Evolutionary conservation across 2,329 filamentous ascomycete species (phyloP).

Genomic region (Penicillium sp.): DNA sequence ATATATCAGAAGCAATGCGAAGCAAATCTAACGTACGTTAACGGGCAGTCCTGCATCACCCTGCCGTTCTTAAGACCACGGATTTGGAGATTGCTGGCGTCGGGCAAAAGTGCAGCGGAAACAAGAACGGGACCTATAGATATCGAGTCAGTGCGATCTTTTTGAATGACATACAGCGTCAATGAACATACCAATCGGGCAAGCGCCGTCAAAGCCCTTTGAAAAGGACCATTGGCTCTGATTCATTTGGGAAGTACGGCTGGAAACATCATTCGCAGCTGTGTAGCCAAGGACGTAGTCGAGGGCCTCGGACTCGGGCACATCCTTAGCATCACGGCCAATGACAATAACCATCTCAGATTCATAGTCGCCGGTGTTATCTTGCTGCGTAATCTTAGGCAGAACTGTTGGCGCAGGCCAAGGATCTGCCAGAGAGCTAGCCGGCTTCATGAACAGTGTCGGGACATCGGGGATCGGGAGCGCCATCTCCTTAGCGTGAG

Average conservation of each 20-base stretch:
- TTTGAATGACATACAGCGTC: not conserved
- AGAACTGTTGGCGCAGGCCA: constrained; percentile 51
- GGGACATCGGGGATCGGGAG: constrained; percentile 54
- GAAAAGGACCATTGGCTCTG: constrained; percentile 58
- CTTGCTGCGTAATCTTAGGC: constrained; percentile 52
- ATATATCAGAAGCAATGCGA: not conserved
- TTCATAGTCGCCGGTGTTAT: constrained; percentile 59
- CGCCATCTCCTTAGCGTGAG: constrained; percentile 52
- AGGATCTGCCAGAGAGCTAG: constrained; percentile 53
- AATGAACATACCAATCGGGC: constrained; percentile 45
- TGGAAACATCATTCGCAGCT: constrained; percentile 61
- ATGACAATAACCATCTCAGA: constrained; percentile 59
- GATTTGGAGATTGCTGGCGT: constrained; percentile 33
- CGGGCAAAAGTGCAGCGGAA: constrained; percentile 33
- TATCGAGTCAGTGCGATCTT: not conserved
- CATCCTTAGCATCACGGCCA: constrained; percentile 52
- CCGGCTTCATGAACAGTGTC: constrained; percentile 59
- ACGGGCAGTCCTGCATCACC: constrained; percentile 49
- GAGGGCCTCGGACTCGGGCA: constrained; percentile 54
- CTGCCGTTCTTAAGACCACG: constrained; percentile 48
- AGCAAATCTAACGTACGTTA: constrained; percentile 33
- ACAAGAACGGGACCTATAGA: constrained; percentile 50
- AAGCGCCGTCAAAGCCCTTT: constrained; percentile 58
- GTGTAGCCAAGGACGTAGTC: constrained; percentile 64
- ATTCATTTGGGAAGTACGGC: constrained; percentile 54